Evolutionary conservation across 805 yeast genomes (phyloP).

Genomic region (Kodamaea hsintzibuensis): DNA sequence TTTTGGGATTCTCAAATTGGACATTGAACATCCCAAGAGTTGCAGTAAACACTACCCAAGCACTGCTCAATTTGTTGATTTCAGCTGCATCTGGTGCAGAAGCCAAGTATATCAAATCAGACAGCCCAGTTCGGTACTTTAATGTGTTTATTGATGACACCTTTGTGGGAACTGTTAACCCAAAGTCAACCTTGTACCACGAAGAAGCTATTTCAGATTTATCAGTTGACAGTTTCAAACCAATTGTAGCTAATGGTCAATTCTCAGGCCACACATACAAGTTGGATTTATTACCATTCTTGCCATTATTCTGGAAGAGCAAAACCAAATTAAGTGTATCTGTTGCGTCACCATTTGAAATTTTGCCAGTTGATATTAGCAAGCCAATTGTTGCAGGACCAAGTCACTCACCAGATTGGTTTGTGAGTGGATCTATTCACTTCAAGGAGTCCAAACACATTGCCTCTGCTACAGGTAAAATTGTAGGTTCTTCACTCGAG

Average conservation of each 20-base stretch:
- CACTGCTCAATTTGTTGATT: slow-evolving; percentile 25
- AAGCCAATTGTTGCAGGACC: background rate
- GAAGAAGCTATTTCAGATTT: slow-evolving; percentile 20
- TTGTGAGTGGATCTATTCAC: slow-evolving; percentile 26
- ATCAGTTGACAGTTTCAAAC: slow-evolving; percentile 19
- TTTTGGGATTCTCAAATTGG: slow-evolving; percentile 17
- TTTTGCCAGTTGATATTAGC: slow-evolving; percentile 3
- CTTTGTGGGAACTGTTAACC: slow-evolving; percentile 23
- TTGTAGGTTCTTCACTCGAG: slow-evolving; percentile 16
- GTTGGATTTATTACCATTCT: slow-evolving; percentile 24
- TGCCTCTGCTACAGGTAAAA: slow-evolving; percentile 18
- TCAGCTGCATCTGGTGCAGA: slow-evolving; percentile 29
- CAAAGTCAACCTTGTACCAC: slow-evolving; percentile 30
- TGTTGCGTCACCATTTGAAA: slow-evolving; percentile 25
- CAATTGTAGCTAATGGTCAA: slow-evolving; percentile 28
- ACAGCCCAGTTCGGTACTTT: slow-evolving; percentile 20
- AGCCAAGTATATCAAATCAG: slow-evolving; percentile 20
- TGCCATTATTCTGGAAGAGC: slow-evolving; percentile 29
- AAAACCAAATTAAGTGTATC: slow-evolving; percentile 21
- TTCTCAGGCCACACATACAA: slow-evolving; percentile 28
- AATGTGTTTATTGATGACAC: slow-evolving; percentile 24
- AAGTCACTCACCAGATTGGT: slow-evolving; percentile 20
- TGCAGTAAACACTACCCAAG: slow-evolving; percentile 20
- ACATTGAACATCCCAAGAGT: slow-evolving; percentile 18
- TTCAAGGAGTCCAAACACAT: slow-evolving; percentile 24